Evolutionary conservation across 805 yeast species (phyloP).

Genomic region (Cephaloascus fragrans): DNA sequence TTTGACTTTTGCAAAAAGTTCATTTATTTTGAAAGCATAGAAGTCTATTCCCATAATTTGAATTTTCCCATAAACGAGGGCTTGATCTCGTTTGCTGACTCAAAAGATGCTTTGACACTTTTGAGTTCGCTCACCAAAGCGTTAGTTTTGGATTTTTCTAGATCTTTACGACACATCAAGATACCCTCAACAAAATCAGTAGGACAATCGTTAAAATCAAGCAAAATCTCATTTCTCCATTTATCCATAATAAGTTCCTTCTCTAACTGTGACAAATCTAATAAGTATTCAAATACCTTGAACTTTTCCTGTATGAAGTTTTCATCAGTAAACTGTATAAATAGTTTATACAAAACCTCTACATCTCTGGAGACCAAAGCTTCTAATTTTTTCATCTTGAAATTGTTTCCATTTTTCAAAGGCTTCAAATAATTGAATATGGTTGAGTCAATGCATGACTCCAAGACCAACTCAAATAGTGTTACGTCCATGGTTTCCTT

Average conservation of each 20-base stretch:
- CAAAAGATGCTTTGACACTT: conserved; percentile 20
- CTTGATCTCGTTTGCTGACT: conserved; percentile 10
- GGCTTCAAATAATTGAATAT: conserved; percentile 39
- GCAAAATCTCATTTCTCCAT: conserved; percentile 50
- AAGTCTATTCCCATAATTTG: not conserved
- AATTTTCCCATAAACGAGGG: not conserved
- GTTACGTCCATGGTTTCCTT: conserved; percentile 41
- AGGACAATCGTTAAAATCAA: conserved; percentile 70
- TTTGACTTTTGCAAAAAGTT: too few relatives aligned
- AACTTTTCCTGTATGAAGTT: conserved; percentile 38
- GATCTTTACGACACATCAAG: conserved; percentile 39
- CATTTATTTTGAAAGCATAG: too few relatives aligned
- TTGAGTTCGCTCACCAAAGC: conserved; percentile 17
- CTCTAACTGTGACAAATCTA: conserved; percentile 42
- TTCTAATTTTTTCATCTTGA: conserved; percentile 19
- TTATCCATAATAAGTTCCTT: conserved; percentile 35
- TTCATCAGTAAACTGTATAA: conserved; percentile 32
- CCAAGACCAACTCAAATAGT: conserved; percentile 43
- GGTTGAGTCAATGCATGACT: conserved; percentile 42
- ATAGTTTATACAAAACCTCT: conserved; percentile 41
- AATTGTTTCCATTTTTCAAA: conserved; percentile 23
- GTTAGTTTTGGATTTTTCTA: conserved; percentile 20
- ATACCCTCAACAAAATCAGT: conserved; percentile 58
- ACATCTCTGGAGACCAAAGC: conserved; percentile 55
- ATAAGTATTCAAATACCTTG: conserved; percentile 49